Percentiles rank a stretch among this genome's conserved stretches.
Conservation (phyloP, 768 basidiomycete genomes). For the Pulveroboletus ravenelii region DNA sequence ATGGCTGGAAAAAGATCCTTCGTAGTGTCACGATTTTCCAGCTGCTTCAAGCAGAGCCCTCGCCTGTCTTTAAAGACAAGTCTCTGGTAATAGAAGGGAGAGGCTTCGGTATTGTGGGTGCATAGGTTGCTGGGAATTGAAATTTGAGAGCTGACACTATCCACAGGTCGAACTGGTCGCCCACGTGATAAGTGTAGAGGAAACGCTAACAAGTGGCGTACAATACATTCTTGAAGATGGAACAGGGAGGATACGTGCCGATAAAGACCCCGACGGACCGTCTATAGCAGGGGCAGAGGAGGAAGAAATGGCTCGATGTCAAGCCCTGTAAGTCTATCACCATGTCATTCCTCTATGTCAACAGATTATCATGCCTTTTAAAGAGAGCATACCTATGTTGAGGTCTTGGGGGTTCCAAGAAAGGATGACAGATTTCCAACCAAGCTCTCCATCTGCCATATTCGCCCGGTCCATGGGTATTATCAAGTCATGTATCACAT, state of each 20-base stretch:
- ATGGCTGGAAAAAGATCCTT: constrained; percentile 10
- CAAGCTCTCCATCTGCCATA: constrained; percentile 9
- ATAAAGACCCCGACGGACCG: background rate
- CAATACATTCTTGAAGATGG: constrained; percentile 36
- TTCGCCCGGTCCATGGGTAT: constrained; percentile 14
- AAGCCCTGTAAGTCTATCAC: constrained; percentile 14
- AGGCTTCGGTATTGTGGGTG: constrained; percentile 26
- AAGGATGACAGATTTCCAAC: background rate
- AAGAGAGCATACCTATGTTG: constrained; percentile 21
- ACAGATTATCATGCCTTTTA: background rate
- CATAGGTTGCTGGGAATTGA: background rate
- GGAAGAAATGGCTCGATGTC: constrained; percentile 4
- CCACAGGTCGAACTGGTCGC: constrained; percentile 49
- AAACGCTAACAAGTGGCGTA: background rate
- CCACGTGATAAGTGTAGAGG: constrained; percentile 27
- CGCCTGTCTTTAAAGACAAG: constrained; percentile 33
- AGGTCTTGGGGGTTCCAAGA: constrained; percentile 3
- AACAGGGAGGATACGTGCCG: constrained; percentile 24
- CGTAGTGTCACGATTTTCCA: constrained; percentile 57
- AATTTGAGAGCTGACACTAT: constrained; percentile 25
- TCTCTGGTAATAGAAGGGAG: constrained; percentile 45
- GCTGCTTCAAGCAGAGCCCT: constrained; percentile 38
- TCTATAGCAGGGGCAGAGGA: constrained; percentile 2
- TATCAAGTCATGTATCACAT: constrained; percentile 27
- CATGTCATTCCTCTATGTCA: background rate